phyloP scores from a whole-genome alignment of 257 asterid species.

The Datura wrightii region DNA sequence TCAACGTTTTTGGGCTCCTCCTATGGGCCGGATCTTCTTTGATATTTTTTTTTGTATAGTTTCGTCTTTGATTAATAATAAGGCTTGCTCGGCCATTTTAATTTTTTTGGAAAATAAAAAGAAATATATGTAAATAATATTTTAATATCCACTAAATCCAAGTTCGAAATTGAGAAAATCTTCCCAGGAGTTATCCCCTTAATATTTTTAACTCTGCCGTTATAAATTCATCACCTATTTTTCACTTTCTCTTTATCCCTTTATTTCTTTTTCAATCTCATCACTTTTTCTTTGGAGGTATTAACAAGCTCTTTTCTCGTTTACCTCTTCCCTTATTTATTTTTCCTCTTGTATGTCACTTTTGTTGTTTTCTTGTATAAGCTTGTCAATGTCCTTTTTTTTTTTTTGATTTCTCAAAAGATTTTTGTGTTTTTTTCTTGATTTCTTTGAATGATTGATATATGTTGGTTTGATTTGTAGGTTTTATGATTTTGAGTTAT shows the following conservation, averaged over 20 bases:
- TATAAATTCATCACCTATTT: background rate
- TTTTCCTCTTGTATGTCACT: too few species aligned
- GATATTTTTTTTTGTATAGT: too few species aligned
- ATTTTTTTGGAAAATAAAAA: too few species aligned
- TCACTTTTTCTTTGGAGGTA: background rate
- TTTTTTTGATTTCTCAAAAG: background rate
- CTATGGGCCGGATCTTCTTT: too few species aligned
- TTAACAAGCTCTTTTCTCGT: background rate
- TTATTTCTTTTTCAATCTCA: background rate
- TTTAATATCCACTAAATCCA: background rate
- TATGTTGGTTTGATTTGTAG: background rate
- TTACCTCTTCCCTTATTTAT: background rate
- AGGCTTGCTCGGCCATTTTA: too few species aligned
- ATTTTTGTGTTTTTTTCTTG: background rate
- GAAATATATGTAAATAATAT: too few species aligned
- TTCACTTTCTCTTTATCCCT: background rate
- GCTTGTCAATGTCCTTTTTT: background rate
- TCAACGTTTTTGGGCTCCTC: too few species aligned
- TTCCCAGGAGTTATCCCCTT: background rate
- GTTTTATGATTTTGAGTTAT: background rate
- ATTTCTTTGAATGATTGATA: background rate
- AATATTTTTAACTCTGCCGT: background rate
- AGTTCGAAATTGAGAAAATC: background rate
- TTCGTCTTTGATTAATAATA: too few species aligned
- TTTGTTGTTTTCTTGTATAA: background rate